Base-by-base conservation (phyloP, 768 basidiomycete genomes). In the Zangia roseola region DNA sequence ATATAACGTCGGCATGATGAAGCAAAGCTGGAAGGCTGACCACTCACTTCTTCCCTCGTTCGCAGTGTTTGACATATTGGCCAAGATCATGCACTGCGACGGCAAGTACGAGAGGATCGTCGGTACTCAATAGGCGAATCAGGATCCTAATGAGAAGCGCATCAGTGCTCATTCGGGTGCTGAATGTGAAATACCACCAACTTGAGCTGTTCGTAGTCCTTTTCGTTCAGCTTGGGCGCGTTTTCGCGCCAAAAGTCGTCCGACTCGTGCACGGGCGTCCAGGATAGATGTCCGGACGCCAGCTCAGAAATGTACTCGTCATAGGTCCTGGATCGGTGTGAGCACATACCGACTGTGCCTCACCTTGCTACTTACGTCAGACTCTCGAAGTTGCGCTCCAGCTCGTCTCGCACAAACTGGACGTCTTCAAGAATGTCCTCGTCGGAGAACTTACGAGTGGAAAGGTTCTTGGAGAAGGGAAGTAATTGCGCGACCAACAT, bases 211-310 rank as follows among this genome's bases (percentile, higher is more conserved):
- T 86, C 82, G 55, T 85, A 78, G 61, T 92, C 87, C 45, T 80
- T 82, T 53, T 97, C 94, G 55, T 93, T 91, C 36, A 98, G 70
- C 63, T 83, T 91, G 7, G 74, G 71, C 5, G 89, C 94, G 62
- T 98, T 97, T 73, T 94, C 93, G 62, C 88, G 91, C 97, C 97
- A 99, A 73, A 99, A 99, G 30, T 92, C 84, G 52, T 97, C 95
- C 2, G 91, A 94, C 63, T 94, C 91, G 62, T 99, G 97, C 10
- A 92, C 89, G 12, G 95, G 94, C 5, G 91, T 85, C 97, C 97
- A 98, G 6, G 91, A 88, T 21, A 98, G 71, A 65, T 93, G 92
- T 2, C 94, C 94, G 5, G 89, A 91, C 16, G 82, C 74, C 25
- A 99, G 73, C 66, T 98, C 95, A 0, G 92, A 94, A 10, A 80